Conservation (phyloP, 257 asterid genomes). For the Cruciata laevipes region DNA sequence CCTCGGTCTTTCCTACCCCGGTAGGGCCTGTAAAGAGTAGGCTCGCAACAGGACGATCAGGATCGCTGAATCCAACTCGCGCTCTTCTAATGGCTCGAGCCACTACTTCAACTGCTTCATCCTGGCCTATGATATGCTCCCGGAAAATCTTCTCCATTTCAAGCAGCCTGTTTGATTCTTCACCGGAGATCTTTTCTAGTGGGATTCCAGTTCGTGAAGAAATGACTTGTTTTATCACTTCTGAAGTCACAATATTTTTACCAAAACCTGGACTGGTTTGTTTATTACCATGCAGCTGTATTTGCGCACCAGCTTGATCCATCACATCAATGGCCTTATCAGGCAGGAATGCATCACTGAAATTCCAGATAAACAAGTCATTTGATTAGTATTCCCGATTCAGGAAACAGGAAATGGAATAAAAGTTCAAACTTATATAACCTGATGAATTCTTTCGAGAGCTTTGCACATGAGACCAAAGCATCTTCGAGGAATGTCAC, state of each 20-base stretch:
- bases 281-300: constrained; percentile 10
- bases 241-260: constrained; percentile 16
- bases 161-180: constrained; percentile 40
- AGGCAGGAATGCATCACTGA: constrained; percentile 43
- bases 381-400: neutral
- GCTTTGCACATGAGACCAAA: constrained; percentile 32
- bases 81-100: constrained; percentile 84
- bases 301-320: constrained; percentile 54
- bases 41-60: constrained; percentile 79
- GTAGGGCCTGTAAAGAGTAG: constrained; percentile 88
- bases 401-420: neutral
- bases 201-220: constrained; percentile 43
- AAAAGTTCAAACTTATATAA: neutral
- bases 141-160: constrained; percentile 38
- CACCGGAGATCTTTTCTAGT: constrained; percentile 26
- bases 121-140: constrained; percentile 61
- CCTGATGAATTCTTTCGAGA: constrained; percentile 47
- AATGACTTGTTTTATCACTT: constrained; percentile 29
- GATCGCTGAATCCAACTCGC: constrained; percentile 80
- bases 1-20: constrained; percentile 83
- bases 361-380: neutral
- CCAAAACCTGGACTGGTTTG: neutral
- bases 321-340: constrained; percentile 50
- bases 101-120: constrained; percentile 72
- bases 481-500: constrained; percentile 38